phyloP scores from a whole-genome alignment of 805 yeast species.

The Suhomyces sp. region DNA sequence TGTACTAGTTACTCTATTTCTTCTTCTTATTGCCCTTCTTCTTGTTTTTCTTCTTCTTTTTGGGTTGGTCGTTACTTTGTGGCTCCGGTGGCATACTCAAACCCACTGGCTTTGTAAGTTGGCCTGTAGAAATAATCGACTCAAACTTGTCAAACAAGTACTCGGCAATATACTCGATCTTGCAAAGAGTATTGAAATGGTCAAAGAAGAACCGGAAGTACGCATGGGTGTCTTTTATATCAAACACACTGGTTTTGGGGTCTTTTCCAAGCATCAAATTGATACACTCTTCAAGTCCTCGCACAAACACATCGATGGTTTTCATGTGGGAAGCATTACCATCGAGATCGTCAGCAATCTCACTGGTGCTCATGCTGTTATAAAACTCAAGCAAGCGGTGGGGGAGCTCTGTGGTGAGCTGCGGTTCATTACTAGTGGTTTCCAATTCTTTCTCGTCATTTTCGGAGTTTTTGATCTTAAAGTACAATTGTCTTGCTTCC shows the following conservation, averaged over 20 bases:
- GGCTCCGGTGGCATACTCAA: constrained; percentile 13
- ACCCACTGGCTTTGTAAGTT: not conserved
- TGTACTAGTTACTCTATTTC: constrained; percentile 15
- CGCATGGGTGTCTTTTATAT: constrained; percentile 8
- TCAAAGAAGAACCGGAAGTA: constrained; percentile 26
- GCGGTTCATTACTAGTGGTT: not conserved
- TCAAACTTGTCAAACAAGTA: constrained; percentile 24
- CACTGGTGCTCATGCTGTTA: constrained; percentile 5
- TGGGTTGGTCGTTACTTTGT: constrained; percentile 30
- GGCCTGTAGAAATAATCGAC: constrained; percentile 6
- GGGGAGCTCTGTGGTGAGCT: not conserved
- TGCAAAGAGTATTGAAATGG: constrained; percentile 31
- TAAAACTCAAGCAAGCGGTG: not conserved
- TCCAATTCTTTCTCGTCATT: constrained; percentile 1
- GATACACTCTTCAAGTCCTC: constrained; percentile 10
- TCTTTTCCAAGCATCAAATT: not conserved
- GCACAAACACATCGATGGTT: constrained; percentile 9
- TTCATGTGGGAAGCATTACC: constrained; percentile 10
- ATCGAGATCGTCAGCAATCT: constrained; percentile 18
- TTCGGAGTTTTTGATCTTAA: constrained; percentile 25
- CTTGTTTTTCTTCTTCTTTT: constrained; percentile 11
- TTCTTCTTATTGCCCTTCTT: constrained; percentile 30
- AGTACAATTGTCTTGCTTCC: constrained; percentile 60
- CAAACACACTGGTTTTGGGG: constrained; percentile 2
- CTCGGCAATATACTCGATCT: constrained; percentile 29